A percentile compares a stretch with the other conserved stretches of the same genome.
Evolutionary conservation across 2,329 filamentous ascomycete genomes (phyloP).

Genomic region (Botrytis medusae): DNA sequence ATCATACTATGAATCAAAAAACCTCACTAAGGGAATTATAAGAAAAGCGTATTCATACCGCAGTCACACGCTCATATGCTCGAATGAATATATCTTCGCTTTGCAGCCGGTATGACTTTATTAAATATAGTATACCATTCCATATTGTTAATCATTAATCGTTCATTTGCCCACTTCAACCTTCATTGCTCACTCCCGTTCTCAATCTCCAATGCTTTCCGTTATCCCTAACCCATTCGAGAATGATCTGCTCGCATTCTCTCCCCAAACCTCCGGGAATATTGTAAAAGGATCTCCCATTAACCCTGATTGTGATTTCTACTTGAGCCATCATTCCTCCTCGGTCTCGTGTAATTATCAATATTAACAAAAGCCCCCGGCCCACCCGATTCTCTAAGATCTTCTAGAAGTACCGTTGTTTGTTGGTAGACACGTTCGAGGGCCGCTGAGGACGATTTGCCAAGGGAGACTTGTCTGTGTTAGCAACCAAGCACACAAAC

Average conservation of each 20-base stretch:
- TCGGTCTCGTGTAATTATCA: constrained; percentile 40
- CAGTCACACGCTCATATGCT: not conserved
- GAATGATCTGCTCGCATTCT: not conserved
- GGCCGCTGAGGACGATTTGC: constrained; percentile 83
- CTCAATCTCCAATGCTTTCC: not conserved
- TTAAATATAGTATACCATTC: constrained; percentile 3
- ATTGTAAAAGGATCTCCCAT: not conserved
- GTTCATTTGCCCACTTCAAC: not conserved
- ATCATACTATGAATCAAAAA: not conserved
- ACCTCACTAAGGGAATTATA: not conserved
- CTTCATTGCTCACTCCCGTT: not conserved
- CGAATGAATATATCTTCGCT: not conserved
- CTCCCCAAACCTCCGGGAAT: not conserved
- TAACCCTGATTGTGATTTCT: not conserved
- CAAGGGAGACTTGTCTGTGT: constrained; percentile 70
- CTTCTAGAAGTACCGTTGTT: constrained; percentile 80
- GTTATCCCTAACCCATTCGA: not conserved
- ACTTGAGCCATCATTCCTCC: not conserved
- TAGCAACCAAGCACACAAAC: not conserved
- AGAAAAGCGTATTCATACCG: not conserved
- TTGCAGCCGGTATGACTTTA: not conserved
- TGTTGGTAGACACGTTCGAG: constrained; percentile 84
- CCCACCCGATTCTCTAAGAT: constrained; percentile 75
- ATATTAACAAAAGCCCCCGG: constrained; percentile 81
- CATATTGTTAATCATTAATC: not conserved